phyloP scores from a whole-genome alignment of 2,329 filamentous ascomycete genomes.

The Chaetomium olivaceum region DNA sequence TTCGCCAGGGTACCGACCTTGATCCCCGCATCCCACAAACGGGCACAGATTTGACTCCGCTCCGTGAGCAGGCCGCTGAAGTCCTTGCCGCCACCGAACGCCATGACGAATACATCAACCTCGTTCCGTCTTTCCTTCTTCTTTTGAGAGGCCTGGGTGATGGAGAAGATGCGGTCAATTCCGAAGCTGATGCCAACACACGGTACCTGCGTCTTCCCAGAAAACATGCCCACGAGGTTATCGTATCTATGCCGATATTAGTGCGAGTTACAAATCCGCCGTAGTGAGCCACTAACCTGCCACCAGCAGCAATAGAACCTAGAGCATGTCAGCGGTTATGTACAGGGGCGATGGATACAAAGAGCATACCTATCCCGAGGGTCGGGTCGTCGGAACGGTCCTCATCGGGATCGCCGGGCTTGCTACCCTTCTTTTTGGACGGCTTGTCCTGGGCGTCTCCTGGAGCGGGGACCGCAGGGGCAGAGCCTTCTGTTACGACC shows the following conservation, averaged over 20 bases:
- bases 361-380: constrained; percentile 28
- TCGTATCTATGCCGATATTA: constrained; percentile 59
- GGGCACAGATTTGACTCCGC: constrained; percentile 30
- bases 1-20: constrained; percentile 47
- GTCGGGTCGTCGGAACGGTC: constrained; percentile 33
- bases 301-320: constrained; percentile 72
- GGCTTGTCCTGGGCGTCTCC: constrained; percentile 22
- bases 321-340: constrained; percentile 10
- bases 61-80: constrained; percentile 79
- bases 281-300: constrained; percentile 50
- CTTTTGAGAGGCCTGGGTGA: constrained; percentile 74
- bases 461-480: constrained; percentile 45
- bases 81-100: constrained; percentile 82
- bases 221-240: constrained; percentile 92
- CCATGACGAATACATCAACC: constrained; percentile 93
- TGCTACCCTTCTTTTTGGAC: constrained; percentile 32
- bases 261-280: not conserved
- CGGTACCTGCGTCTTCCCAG: constrained; percentile 77
- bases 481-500: constrained; percentile 79
- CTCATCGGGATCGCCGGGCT: constrained; percentile 30
- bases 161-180: constrained; percentile 92
- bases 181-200: constrained; percentile 91
- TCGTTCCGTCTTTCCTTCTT: constrained; percentile 63
- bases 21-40: constrained; percentile 82
- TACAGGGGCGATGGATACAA: not conserved